Percentiles rank a stretch among this genome's conserved stretches.
These are phyloP conservation scores for Candida pini DNA, from an alignment of 805 yeast genomes.

Conservation along the genomic window DNA sequence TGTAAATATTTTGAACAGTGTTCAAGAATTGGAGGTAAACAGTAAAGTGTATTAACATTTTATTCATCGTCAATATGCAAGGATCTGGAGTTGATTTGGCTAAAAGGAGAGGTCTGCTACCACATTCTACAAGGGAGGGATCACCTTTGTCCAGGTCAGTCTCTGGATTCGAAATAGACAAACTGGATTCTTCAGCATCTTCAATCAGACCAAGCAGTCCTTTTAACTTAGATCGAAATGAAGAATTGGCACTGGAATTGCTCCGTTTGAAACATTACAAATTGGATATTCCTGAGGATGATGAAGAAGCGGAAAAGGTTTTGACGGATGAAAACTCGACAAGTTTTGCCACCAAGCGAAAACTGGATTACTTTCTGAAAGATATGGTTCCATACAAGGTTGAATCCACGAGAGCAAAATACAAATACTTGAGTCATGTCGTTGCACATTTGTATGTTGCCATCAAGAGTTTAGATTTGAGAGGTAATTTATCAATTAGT, in stretches of 20 bases:
- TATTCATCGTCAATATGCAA: too few species aligned
- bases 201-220: slow-evolving; percentile 2
- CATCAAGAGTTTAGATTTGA: slow-evolving; percentile 65
- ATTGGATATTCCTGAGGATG: slow-evolving; percentile 56
- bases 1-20: too few species aligned
- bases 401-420: slow-evolving; percentile 64
- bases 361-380: slow-evolving; percentile 19
- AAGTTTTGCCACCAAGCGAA: slow-evolving; percentile 19
- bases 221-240: background rate
- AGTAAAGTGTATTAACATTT: too few species aligned
- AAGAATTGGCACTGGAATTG: slow-evolving; percentile 13
- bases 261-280: slow-evolving; percentile 29
- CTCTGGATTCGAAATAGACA: slow-evolving; percentile 16
- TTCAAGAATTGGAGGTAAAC: too few species aligned
- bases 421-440: slow-evolving; percentile 72
- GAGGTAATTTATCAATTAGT: slow-evolving; percentile 61
- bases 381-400: slow-evolving; percentile 61
- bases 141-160: slow-evolving; percentile 23
- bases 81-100: slow-evolving; percentile 8
- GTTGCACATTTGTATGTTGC: slow-evolving; percentile 76
- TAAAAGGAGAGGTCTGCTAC: slow-evolving; percentile 8
- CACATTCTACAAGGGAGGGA: slow-evolving; percentile 17
- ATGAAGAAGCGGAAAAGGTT: slow-evolving; percentile 23
- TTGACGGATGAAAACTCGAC: slow-evolving; percentile 18
- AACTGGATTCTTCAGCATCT: slow-evolving; percentile 7